A percentile compares a stretch with the other conserved stretches of the same genome.
These are phyloP conservation scores for Ustilago bromivora DNA, from an alignment of 1,284 basidiomycete species.

Conservation along the genomic window DNA sequence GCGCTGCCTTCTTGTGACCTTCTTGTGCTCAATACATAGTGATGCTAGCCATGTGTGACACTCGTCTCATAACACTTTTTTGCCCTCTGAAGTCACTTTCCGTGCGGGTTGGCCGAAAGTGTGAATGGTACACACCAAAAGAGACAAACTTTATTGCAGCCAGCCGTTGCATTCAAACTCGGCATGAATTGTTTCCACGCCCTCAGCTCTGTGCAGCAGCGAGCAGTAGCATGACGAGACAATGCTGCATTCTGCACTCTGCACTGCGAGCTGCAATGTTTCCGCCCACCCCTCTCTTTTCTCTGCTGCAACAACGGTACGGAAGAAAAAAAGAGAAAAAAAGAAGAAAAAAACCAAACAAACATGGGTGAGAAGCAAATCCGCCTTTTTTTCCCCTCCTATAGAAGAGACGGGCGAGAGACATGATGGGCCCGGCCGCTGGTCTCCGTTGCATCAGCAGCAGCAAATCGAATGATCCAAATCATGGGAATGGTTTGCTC, in stretches of 20 bases:
- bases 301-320: neutral
- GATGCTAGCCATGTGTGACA: no score
- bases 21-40: no score
- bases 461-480: neutral
- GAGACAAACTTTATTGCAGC: conserved; percentile 4
- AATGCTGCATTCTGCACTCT: neutral
- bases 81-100: no score
- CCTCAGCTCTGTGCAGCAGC: conserved; percentile 4
- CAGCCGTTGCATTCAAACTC: neutral
- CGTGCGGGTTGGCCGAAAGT: neutral
- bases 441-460: conserved; percentile 1
- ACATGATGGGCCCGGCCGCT: neutral
- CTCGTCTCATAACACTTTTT: no score
- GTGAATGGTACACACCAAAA: neutral
- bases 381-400: neutral
- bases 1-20: no score
- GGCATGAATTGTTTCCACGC: conserved; percentile 24
- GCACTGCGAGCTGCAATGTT: neutral
- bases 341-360: no score
- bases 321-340: no score
- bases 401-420: neutral
- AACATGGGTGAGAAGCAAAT: neutral
- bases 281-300: neutral
- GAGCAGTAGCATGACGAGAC: conserved; percentile 3
- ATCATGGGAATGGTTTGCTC: neutral